Conservation (phyloP, 257 asterid genomes). For the Paulownia fortunei region DNA sequence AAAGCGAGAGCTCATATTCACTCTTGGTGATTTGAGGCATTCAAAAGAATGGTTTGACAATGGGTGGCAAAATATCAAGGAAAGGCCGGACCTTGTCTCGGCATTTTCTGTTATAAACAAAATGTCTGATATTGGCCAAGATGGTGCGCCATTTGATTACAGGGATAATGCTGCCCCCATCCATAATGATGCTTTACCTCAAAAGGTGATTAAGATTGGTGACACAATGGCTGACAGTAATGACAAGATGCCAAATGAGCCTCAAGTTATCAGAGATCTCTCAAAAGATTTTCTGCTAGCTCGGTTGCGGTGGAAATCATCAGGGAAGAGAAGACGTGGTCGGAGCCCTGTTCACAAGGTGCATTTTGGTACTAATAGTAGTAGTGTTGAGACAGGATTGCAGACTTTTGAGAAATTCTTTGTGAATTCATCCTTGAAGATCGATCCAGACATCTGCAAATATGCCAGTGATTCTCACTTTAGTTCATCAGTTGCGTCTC, state of each 20-base stretch:
- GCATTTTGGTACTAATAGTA: conserved; percentile 9
- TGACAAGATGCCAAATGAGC: conserved; percentile 25
- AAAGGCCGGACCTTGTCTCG: conserved; percentile 52
- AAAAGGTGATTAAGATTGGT: neutral
- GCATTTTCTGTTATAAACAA: conserved; percentile 18
- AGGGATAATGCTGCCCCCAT: conserved; percentile 8
- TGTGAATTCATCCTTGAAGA: conserved; percentile 45
- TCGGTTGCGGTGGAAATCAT: conserved; percentile 64
- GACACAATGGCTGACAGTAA: neutral
- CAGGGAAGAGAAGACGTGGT: conserved; percentile 63
- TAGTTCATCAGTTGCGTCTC: conserved; percentile 52
- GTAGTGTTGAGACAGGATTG: conserved; percentile 31
- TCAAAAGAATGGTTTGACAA: conserved; percentile 74
- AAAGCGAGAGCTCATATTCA: conserved; percentile 48
- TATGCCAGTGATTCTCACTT: conserved; percentile 48
- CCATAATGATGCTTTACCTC: neutral
- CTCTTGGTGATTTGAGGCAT: conserved; percentile 51
- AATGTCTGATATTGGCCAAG: conserved; percentile 11
- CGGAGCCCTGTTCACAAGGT: conserved; percentile 58
- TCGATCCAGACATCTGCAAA: conserved; percentile 72
- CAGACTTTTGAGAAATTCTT: conserved; percentile 39
- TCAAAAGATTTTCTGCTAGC: conserved; percentile 54
- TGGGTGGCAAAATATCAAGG: conserved; percentile 61
- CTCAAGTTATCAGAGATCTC: conserved; percentile 46
- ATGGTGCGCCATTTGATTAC: neutral